Conservation (phyloP, 83 land plant species). For the Diphasiastrum complanatum region DNA sequence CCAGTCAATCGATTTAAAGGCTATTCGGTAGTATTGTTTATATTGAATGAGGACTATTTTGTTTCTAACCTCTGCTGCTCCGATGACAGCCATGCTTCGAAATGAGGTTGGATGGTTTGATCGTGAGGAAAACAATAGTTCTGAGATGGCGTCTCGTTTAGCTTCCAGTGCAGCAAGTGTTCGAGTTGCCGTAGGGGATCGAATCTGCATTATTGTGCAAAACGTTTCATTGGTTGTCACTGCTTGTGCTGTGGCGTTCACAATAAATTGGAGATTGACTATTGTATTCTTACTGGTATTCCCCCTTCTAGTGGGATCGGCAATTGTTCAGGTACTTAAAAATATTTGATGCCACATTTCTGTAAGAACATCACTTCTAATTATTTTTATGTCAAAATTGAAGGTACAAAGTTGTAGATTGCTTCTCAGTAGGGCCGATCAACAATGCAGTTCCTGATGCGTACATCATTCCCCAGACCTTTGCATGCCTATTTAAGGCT, state of each 20-base stretch:
- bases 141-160: constrained; percentile 20
- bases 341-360: no score
- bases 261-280: constrained; percentile 27
- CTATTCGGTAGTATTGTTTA: no score
- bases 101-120: constrained; percentile 37
- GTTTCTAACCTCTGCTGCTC: no score
- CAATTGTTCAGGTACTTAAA: constrained; percentile 33
- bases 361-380: no score
- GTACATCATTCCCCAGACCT: no score
- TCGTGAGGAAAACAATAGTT: constrained; percentile 28
- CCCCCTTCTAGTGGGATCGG: constrained; percentile 28
- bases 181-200: constrained; percentile 24
- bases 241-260: constrained; percentile 12
- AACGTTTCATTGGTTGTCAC: constrained; percentile 16
- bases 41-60: no score
- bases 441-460: no score
- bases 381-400: no score
- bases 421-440: no score
- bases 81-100: constrained; percentile 16
- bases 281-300: constrained; percentile 23
- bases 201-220: constrained; percentile 24
- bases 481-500: no score
- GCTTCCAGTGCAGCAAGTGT: constrained; percentile 22
- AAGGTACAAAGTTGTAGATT: no score
- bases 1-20: no score